These are phyloP conservation scores for Hypericum androsaemum DNA, from an alignment of 345 rosid genomes.

Conservation along the genomic window DNA sequence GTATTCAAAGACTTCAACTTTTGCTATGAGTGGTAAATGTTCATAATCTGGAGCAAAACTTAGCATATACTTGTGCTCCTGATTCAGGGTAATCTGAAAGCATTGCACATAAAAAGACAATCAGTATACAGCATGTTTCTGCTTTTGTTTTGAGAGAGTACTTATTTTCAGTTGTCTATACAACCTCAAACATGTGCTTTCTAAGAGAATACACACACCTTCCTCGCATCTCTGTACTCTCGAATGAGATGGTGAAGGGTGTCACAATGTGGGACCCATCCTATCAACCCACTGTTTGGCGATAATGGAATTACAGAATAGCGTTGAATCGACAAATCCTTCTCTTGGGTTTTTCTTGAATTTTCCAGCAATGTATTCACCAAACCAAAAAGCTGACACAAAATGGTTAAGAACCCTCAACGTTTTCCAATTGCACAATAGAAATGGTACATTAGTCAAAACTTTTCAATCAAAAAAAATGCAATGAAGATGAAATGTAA, in stretches of 20 bases:
- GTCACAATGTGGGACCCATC: constrained; percentile 96
- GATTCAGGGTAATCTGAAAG: constrained; percentile 76
- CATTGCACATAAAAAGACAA: constrained; percentile 11
- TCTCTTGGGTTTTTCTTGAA: constrained; percentile 78
- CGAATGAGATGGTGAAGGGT: constrained; percentile 87
- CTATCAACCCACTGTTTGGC: constrained; percentile 92
- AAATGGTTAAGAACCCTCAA: constrained; percentile 3
- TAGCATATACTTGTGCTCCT: constrained; percentile 86
- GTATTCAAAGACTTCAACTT: constrained; percentile 87
- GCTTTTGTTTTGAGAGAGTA: too few relatives aligned
- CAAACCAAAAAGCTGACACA: constrained; percentile 79
- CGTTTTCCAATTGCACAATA: background rate
- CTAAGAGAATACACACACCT: constrained; percentile 27
- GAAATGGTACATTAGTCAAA: background rate
- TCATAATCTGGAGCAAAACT: constrained; percentile 93
- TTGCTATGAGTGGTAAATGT: constrained; percentile 80
- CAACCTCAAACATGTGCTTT: too few relatives aligned
- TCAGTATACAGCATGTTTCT: too few relatives aligned
- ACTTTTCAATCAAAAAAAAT: background rate
- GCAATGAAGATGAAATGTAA: constrained; percentile 8
- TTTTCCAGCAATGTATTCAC: constrained; percentile 88
- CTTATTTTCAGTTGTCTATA: too few relatives aligned
- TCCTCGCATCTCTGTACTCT: constrained; percentile 90
- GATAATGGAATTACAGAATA: constrained; percentile 89
- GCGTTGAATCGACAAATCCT: constrained; percentile 80